Evolutionary conservation across 2,329 filamentous ascomycete species (phyloP).

Genomic region (Apiospora marii): DNA sequence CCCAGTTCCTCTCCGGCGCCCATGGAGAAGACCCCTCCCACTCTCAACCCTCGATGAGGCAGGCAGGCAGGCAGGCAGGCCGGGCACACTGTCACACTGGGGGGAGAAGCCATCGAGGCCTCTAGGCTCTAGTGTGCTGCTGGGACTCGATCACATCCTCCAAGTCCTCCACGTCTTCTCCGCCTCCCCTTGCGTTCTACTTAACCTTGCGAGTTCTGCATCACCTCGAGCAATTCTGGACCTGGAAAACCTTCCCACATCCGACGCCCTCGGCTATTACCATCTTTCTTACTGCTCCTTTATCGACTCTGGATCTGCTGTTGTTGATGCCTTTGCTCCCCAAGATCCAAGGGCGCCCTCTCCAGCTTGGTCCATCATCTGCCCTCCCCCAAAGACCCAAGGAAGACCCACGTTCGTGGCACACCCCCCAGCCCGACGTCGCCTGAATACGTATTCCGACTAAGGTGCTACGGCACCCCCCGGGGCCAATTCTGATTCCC

Average conservation of each 20-base stretch:
- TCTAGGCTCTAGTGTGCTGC: conserved; percentile 6
- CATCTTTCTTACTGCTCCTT: conserved; percentile 1
- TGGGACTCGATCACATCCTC: neutral
- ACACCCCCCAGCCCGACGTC: conserved; percentile 5
- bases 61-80: neutral
- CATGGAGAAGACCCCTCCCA: neutral
- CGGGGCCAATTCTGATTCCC: neutral
- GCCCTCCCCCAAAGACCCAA: neutral
- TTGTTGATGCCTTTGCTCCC: neutral
- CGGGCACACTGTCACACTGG: conserved; percentile 16
- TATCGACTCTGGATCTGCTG: conserved; percentile 2
- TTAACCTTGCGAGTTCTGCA: conserved; percentile 22
- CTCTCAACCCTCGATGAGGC: neutral
- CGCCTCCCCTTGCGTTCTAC: conserved; percentile 22
- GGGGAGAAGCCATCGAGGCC: conserved; percentile 17
- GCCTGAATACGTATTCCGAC: conserved; percentile 5
- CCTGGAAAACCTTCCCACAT: conserved; percentile 22
- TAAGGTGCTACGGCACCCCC: conserved; percentile 4
- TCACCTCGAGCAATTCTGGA: conserved; percentile 20
- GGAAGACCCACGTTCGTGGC: conserved; percentile 16
- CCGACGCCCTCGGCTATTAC: conserved; percentile 21
- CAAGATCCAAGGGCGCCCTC: conserved; percentile 11
- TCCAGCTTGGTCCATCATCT: conserved; percentile 8
- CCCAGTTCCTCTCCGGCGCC: conserved; percentile 4
- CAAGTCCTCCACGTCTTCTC: conserved; percentile 1